These are phyloP conservation scores for Pichia membranifaciens DNA, from an alignment of 805 yeast genomes.

Conservation along the genomic window DNA sequence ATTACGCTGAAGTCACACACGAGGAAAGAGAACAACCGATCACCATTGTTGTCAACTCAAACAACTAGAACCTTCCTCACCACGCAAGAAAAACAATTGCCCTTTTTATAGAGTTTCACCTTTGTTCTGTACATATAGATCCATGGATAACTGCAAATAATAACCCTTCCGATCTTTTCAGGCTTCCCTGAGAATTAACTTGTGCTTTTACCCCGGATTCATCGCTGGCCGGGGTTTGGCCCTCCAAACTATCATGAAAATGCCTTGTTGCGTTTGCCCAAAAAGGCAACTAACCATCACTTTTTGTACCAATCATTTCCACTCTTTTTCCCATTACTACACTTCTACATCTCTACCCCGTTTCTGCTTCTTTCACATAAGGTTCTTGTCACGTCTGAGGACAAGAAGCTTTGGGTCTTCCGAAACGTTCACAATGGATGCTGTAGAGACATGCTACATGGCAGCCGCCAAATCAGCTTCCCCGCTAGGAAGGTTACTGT, in stretches of 20 bases:
- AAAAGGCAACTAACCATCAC: not conserved
- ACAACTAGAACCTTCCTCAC: not conserved
- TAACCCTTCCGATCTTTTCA: not conserved
- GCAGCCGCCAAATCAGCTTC: conserved; percentile 5
- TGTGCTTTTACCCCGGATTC: too few species aligned
- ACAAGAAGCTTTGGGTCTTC: too few species aligned
- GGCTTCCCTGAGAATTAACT: too few species aligned
- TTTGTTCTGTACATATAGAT: conserved; percentile 5
- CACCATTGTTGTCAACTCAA: conserved; percentile 20
- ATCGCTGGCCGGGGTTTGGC: too few species aligned
- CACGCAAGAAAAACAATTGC: not conserved
- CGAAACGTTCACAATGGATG: conserved; percentile 3
- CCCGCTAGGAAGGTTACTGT: conserved; percentile 22
- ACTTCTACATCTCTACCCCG: not conserved
- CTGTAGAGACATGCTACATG: conserved; percentile 4
- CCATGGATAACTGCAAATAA: not conserved
- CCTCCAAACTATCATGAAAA: not conserved
- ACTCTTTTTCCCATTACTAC: not conserved
- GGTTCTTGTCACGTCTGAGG: too few species aligned
- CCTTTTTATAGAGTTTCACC: not conserved
- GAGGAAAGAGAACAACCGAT: conserved; percentile 17
- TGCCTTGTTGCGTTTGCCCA: conserved; percentile 2
- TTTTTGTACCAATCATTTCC: not conserved
- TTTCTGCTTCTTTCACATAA: too few species aligned
- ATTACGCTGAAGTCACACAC: conserved; percentile 19